Percentiles rank a stretch among this genome's conserved stretches.
Conservation (phyloP, 129 eudicot species). For the Artemisia annua region DNA sequence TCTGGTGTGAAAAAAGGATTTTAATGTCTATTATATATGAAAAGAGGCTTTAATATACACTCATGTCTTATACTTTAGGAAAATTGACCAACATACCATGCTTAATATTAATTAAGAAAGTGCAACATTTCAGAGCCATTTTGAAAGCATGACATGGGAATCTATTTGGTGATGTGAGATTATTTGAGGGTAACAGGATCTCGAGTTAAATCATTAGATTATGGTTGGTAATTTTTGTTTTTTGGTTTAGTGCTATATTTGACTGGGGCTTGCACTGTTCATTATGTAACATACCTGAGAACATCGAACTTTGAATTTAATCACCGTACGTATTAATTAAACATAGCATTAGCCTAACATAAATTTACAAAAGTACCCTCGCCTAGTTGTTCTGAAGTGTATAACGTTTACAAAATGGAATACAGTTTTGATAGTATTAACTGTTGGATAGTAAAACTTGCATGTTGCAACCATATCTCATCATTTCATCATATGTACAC, state of each 20-base stretch:
- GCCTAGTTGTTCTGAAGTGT: background rate
- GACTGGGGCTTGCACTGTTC: background rate
- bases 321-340: background rate
- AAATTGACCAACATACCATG: background rate
- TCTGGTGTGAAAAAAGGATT: background rate
- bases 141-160: background rate
- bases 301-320: constrained; percentile 7
- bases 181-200: background rate
- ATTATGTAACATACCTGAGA: background rate
- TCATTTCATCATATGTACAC: background rate
- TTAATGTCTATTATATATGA: background rate
- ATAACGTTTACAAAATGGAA: background rate
- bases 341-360: background rate
- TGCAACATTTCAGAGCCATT: background rate
- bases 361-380: background rate
- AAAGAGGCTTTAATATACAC: background rate
- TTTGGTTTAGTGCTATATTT: constrained; percentile 1
- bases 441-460: background rate
- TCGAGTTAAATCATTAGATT: background rate
- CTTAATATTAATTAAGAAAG: background rate
- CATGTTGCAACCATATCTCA: background rate
- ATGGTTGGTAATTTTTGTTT: background rate
- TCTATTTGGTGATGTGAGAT: background rate
- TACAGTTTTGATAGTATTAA: background rate
- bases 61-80: background rate